phyloP scores from a whole-genome alignment of 2,329 filamentous ascomycete genomes.

The Plectosphaerella plurivora region DNA sequence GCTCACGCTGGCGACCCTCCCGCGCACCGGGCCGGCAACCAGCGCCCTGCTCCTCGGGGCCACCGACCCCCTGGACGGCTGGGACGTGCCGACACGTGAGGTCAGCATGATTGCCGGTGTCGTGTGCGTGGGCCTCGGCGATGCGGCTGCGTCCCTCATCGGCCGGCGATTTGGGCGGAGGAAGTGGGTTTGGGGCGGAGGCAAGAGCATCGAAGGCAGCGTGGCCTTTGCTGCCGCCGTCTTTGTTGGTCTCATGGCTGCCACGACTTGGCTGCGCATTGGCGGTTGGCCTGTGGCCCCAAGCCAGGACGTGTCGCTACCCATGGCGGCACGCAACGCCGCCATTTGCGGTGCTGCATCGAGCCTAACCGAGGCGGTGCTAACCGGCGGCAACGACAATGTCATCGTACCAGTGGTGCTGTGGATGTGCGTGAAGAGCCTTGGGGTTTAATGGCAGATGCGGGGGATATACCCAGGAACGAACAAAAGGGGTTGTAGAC shows the following conservation, averaged over 20 bases:
- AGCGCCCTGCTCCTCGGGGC: background rate
- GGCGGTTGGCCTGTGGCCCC: slow-evolving; percentile 76
- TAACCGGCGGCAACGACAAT: slow-evolving; percentile 98
- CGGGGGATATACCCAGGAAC: background rate
- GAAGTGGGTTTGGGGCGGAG: slow-evolving; percentile 96
- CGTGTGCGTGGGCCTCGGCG: slow-evolving; percentile 90
- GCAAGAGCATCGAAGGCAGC: slow-evolving; percentile 89
- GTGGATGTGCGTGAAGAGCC: slow-evolving; percentile 84
- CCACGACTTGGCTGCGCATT: slow-evolving; percentile 68
- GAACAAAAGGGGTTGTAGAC: background rate
- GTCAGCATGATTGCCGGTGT: slow-evolving; percentile 90
- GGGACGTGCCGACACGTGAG: slow-evolving; percentile 72
- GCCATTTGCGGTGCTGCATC: slow-evolving; percentile 70
- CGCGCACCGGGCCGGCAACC: slow-evolving; percentile 41
- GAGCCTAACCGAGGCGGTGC: slow-evolving; percentile 88
- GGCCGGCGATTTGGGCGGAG: slow-evolving; percentile 78
- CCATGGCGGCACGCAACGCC: slow-evolving; percentile 67
- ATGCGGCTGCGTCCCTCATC: slow-evolving; percentile 87
- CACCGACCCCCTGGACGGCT: slow-evolving; percentile 55
- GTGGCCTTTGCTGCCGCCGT: slow-evolving; percentile 80
- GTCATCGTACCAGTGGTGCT: slow-evolving; percentile 91
- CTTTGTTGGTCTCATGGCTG: slow-evolving; percentile 64
- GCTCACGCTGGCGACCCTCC: slow-evolving; percentile 72
- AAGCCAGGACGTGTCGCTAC: slow-evolving; percentile 48
- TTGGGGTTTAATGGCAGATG: slow-evolving; percentile 44